Evolutionary conservation across 192 early-diverging fungal species (phyloP).

Genomic region (Coemansia sp.): DNA sequence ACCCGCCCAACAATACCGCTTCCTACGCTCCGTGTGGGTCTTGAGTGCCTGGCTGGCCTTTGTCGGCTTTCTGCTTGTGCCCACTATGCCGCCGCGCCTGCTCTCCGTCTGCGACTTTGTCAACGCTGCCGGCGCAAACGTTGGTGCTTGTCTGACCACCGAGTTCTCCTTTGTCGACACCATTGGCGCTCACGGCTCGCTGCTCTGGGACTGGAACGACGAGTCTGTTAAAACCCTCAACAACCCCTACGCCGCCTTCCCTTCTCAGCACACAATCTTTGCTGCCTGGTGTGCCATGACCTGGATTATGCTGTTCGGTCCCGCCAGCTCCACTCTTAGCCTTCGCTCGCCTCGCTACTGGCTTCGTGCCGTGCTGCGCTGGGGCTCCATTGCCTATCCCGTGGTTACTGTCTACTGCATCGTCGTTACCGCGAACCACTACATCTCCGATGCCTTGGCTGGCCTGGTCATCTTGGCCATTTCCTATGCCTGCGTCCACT

Average conservation of each 20-base stretch:
- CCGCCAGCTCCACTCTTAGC: slow-evolving; percentile 16
- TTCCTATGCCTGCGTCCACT: slow-evolving; percentile 43
- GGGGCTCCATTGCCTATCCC: slow-evolving; percentile 45
- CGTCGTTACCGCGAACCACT: slow-evolving; percentile 53
- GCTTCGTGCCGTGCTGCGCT: slow-evolving; percentile 45
- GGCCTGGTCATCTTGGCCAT: slow-evolving; percentile 44
- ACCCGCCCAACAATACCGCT: slow-evolving; percentile 55
- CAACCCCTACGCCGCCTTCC: slow-evolving; percentile 56
- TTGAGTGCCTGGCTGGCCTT: slow-evolving; percentile 51
- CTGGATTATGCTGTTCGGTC: slow-evolving; percentile 51
- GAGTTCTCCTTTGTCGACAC: slow-evolving; percentile 50
- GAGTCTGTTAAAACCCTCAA: slow-evolving; percentile 55
- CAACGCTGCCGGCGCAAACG: slow-evolving; percentile 47
- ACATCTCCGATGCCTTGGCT: slow-evolving; percentile 45
- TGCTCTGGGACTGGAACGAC: slow-evolving; percentile 57
- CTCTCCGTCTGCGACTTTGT: slow-evolving; percentile 54
- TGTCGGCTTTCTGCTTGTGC: slow-evolving; percentile 51
- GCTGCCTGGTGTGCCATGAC: slow-evolving; percentile 49
- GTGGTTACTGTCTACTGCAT: slow-evolving; percentile 54
- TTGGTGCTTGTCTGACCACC: slow-evolving; percentile 48
- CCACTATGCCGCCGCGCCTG: slow-evolving; percentile 54
- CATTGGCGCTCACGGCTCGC: slow-evolving; percentile 49
- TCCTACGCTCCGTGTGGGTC: slow-evolving; percentile 53
- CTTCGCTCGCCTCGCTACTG: slow-evolving; percentile 29
- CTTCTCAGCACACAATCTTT: slow-evolving; percentile 54